These are phyloP conservation scores for Phytophthora pseudosyringae DNA, from an alignment of 352 stramenopile genomes.

Conservation along the genomic window DNA sequence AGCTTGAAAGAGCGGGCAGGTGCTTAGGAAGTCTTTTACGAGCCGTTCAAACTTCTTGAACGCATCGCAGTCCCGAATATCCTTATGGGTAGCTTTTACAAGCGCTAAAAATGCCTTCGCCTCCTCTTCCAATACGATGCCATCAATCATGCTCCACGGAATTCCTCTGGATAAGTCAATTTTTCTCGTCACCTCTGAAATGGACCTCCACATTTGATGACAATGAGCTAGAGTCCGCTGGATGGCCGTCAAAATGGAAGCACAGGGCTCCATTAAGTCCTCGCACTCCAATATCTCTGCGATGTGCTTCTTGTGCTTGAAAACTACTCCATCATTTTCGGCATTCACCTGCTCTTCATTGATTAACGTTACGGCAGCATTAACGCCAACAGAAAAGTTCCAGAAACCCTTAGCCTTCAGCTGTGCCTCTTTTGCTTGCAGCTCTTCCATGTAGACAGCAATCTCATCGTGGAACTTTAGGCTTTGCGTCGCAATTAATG, in stretches of 20 bases:
- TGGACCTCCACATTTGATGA: conserved; percentile 88
- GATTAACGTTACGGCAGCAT: conserved; percentile 50
- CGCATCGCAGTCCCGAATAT: conserved; percentile 90
- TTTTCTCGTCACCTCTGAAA: conserved; percentile 88
- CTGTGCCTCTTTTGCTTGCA: conserved; percentile 65
- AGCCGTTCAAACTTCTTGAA: conserved; percentile 90
- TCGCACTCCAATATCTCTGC: conserved; percentile 94
- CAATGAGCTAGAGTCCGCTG: conserved; percentile 78
- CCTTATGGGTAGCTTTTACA: conserved; percentile 91
- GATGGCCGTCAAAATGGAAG: conserved; percentile 76
- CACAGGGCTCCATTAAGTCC: conserved; percentile 85
- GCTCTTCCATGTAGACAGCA: conserved; percentile 76
- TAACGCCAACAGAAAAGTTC: conserved; percentile 56
- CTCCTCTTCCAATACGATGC: conserved; percentile 93
- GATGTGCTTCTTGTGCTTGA: conserved; percentile 84
- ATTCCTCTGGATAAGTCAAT: conserved; percentile 89
- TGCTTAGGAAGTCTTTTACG: conserved; percentile 79
- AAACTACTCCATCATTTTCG: conserved; percentile 43
- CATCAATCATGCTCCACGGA: conserved; percentile 93
- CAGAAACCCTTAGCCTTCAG: conserved; percentile 72
- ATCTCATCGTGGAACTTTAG: conserved; percentile 82
- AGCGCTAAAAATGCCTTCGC: conserved; percentile 87
- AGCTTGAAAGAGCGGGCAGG: conserved; percentile 81
- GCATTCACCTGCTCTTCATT: conserved; percentile 42
- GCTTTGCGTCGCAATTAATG: conserved; percentile 63